Base-by-base conservation (phyloP, 2,329 filamentous ascomycete genomes). In the Aspergillus hortae region DNA sequence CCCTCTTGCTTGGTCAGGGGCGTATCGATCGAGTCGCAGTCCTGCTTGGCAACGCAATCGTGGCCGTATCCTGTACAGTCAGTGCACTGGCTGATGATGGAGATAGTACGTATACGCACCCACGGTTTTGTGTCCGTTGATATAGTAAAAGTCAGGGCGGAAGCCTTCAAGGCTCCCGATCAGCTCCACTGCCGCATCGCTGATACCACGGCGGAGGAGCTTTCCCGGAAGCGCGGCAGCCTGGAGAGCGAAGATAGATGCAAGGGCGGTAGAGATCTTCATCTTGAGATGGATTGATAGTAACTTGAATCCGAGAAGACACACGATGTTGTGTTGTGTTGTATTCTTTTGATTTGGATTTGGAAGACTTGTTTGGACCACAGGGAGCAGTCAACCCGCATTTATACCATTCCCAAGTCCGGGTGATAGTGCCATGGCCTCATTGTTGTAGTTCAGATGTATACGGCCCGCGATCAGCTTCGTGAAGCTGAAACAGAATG, bases 121-220 rank as follows among this genome's bases (percentile, higher is more conserved):
- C 14, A 51, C 38, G 12, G 48, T 51, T 21, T 51, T 51, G 43
- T 51, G 48, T 43, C 48, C 48, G 21, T 42, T 32, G 14, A 51
- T 51, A 15, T 30, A 40, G 35, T 51, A 51, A 15, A 35, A 51
- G 33, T 46, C 30, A 12, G 42, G 14, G 7, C 48, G 33, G 33
- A 51, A 51, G 6, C 43, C 48, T 10, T 51, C 48, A 6, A 46
- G 25, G 1, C 41, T 23, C 4, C 48, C 36, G 17, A 51, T 51
- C 7, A 51, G 32, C 2, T 42, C 17, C n/a, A 51, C 48, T 3
- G 48, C 43, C 6, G 43, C 42, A n/a, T 32, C 33, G 14, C 21
- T 46, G 35, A 44, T 32, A 23, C 48, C 43, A 19, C 48, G 48
- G 17, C 35, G 48, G 25, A 46, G 7, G 25, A 51, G 30, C 25